These are phyloP conservation scores for Fragaria iinumae DNA, from an alignment of 306 rosid species.

Conservation along the genomic window DNA sequence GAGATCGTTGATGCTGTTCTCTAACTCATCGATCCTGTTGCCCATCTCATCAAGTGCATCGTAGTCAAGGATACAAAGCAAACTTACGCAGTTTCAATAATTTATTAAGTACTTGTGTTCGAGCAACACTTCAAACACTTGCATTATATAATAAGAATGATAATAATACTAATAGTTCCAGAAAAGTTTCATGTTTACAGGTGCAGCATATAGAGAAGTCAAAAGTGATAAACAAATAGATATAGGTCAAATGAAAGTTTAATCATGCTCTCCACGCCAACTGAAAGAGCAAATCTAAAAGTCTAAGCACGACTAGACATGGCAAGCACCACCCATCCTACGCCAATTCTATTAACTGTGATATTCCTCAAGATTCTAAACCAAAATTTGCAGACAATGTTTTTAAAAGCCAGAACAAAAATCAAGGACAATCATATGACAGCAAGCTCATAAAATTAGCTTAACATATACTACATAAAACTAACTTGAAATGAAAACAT, in stretches of 20 bases:
- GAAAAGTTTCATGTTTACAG: neutral
- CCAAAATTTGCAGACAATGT: neutral
- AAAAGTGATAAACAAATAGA: conserved; percentile 9
- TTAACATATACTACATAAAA: neutral
- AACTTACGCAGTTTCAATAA: neutral
- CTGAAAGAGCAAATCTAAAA: neutral
- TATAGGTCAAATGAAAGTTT: neutral
- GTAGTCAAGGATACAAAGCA: conserved; percentile 33
- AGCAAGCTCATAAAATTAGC: neutral
- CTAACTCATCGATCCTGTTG: conserved; percentile 47
- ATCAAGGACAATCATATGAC: conserved; percentile 1
- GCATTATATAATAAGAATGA: neutral
- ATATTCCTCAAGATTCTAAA: neutral
- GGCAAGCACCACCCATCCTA: neutral
- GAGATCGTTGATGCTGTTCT: conserved; percentile 50
- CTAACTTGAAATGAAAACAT: neutral
- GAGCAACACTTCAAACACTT: neutral
- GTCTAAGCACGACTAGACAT: neutral
- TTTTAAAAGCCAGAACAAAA: neutral
- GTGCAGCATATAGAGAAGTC: neutral
- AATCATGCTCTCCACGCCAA: conserved; percentile 5
- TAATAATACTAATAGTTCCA: neutral
- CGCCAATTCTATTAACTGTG: neutral
- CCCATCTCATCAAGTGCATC: conserved; percentile 53
- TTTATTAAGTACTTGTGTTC: neutral